Conservation (phyloP, 2,329 filamentous ascomycete genomes). For the Dactylellina sp. region DNA sequence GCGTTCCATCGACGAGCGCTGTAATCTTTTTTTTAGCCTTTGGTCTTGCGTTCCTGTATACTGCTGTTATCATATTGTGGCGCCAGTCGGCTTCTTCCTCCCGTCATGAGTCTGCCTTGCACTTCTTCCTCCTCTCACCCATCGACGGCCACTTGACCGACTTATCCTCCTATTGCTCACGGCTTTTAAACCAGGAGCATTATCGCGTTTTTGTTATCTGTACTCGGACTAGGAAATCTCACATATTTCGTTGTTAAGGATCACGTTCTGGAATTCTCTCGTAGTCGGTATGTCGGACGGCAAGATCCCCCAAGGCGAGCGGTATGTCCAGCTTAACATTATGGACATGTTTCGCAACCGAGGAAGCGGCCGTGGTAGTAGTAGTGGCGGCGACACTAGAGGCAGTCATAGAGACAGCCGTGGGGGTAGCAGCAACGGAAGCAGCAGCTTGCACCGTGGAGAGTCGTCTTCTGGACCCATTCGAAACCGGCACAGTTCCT, state of each 20-base stretch:
- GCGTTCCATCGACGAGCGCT: no score
- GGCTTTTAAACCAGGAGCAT: background rate
- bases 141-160: slow-evolving; percentile 2
- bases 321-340: slow-evolving; percentile 53
- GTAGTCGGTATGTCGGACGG: slow-evolving; percentile 35
- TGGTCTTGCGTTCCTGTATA: background rate
- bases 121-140: slow-evolving; percentile 19
- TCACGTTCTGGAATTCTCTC: background rate
- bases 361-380: slow-evolving; percentile 41
- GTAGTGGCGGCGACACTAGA: background rate
- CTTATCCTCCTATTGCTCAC: background rate
- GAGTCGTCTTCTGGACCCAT: slow-evolving; percentile 47
- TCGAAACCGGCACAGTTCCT: slow-evolving; percentile 18
- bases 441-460: background rate
- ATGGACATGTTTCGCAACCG: slow-evolving; percentile 52
- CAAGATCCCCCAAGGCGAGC: slow-evolving; percentile 39
- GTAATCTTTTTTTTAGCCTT: background rate
- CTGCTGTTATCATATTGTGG: background rate
- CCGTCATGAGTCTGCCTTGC: slow-evolving; percentile 48
- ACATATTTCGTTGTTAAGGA: background rate
- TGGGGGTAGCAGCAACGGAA: slow-evolving; percentile 52
- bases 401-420: slow-evolving; percentile 31
- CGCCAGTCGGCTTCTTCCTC: background rate
- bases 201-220: background rate
- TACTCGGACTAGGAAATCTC: background rate